Evolutionary conservation across 805 yeast genomes (phyloP).

Genomic region (Ogataea wickerhamii): DNA sequence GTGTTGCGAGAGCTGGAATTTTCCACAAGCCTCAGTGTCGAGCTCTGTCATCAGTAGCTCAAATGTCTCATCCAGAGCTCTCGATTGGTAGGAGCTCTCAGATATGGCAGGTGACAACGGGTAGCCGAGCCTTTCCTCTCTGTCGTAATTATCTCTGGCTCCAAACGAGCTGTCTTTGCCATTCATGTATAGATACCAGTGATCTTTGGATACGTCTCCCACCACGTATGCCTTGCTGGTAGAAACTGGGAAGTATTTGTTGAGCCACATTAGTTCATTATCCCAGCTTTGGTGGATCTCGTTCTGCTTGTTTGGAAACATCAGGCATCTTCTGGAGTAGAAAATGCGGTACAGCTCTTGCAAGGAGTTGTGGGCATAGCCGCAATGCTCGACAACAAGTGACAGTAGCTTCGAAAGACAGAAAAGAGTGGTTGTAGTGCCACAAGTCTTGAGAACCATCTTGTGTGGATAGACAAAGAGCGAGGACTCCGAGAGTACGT

Average conservation of each 20-base stretch:
- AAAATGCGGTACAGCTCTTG: slow-evolving; percentile 59
- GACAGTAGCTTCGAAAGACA: slow-evolving; percentile 68
- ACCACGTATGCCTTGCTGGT: slow-evolving; percentile 64
- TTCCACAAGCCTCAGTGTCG: slow-evolving; percentile 49
- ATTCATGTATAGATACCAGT: slow-evolving; percentile 85
- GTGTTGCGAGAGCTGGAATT: slow-evolving; percentile 42
- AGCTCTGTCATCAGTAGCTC: slow-evolving; percentile 91
- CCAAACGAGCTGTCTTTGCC: slow-evolving; percentile 30
- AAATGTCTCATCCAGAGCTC: slow-evolving; percentile 53
- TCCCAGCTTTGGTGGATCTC: slow-evolving; percentile 83
- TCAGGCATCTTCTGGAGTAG: slow-evolving; percentile 86
- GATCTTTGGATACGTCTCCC: slow-evolving; percentile 77
- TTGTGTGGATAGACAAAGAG: slow-evolving; percentile 86
- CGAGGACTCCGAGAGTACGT: slow-evolving; percentile 83
- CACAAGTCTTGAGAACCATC: slow-evolving; percentile 88
- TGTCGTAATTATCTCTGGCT: neutral
- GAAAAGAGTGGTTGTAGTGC: slow-evolving; percentile 85
- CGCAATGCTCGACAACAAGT: slow-evolving; percentile 39
- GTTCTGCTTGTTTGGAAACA: slow-evolving; percentile 85
- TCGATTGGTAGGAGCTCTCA: slow-evolving; percentile 5
- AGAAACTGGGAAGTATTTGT: slow-evolving; percentile 59
- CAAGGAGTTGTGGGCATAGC: slow-evolving; percentile 35
- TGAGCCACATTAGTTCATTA: slow-evolving; percentile 68
- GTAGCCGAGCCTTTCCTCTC: slow-evolving; percentile 11
- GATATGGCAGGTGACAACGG: slow-evolving; percentile 24